Conservation (phyloP, 2,329 filamentous ascomycete species). For the Hymenoscyphus fraxineus region DNA sequence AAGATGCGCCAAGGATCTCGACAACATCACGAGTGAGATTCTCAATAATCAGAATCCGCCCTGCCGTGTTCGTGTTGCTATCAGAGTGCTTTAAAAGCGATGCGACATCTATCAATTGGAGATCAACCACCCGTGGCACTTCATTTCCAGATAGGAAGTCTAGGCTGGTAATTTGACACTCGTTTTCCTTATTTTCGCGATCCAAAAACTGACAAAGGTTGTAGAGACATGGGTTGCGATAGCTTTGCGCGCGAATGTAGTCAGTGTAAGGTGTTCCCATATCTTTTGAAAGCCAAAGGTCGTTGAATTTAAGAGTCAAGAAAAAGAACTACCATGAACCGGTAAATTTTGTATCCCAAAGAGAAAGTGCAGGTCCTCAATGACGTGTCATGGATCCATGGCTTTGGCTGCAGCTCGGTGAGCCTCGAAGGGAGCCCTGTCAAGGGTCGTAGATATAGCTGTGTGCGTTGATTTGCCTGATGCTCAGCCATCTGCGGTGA, state of each 20-base stretch:
- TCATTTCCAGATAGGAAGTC: not conserved
- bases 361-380: not conserved
- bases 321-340: not conserved
- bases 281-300: not conserved
- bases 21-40: constrained; percentile 11
- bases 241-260: not conserved
- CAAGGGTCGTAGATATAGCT: not conserved
- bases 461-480: too few relatives aligned
- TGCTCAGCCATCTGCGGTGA: not conserved
- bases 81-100: not conserved
- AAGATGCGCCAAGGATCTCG: constrained; percentile 7
- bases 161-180: not conserved
- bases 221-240: constrained; percentile 1
- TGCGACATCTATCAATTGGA: not conserved
- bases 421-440: not conserved
- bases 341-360: too few relatives aligned
- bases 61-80: not conserved
- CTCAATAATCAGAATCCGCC: constrained; percentile 12
- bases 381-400: not conserved
- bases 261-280: not conserved
- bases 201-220: constrained; percentile 1
- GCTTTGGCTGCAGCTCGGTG: not conserved
- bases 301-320: not conserved
- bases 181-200: not conserved
- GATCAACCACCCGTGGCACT: not conserved